Evolutionary conservation across 2,329 filamentous ascomycete species (phyloP).

Genomic region (Cordyceps cateniannulata): DNA sequence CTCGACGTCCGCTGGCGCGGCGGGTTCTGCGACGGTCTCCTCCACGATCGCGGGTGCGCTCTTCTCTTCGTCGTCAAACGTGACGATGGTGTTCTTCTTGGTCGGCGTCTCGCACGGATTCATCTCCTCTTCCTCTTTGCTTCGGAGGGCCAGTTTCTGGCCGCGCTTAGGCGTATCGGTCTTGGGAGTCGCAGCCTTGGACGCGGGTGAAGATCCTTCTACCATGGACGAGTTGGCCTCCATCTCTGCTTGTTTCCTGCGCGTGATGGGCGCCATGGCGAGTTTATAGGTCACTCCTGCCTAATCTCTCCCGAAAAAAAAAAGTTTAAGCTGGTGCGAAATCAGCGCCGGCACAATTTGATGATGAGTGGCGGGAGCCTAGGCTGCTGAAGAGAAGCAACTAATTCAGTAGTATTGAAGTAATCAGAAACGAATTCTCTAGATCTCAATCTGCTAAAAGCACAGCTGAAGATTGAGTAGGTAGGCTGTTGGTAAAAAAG

Average conservation of each 20-base stretch:
- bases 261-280: constrained; percentile 10
- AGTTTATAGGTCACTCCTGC: not conserved
- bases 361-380: not conserved
- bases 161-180: constrained; percentile 15
- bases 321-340: not conserved
- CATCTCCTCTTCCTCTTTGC: constrained; percentile 18
- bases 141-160: constrained; percentile 29
- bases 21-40: constrained; percentile 13
- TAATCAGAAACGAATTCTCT: not conserved
- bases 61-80: constrained; percentile 30
- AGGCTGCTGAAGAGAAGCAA: not conserved
- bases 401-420: not conserved
- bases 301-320: not conserved
- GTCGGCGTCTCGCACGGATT: not conserved
- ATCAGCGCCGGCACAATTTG: not conserved
- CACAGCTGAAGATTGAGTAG: not conserved
- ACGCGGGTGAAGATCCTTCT: constrained; percentile 10
- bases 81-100: constrained; percentile 22
- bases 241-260: constrained; percentile 11
- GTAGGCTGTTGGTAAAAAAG: not conserved
- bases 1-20: constrained; percentile 24
- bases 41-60: constrained; percentile 14
- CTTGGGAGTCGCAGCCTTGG: not conserved
- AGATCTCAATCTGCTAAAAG: not conserved
- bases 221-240: constrained; percentile 15